phyloP scores from a whole-genome alignment of 768 basidiomycete genomes.

The Serendipita sp. region DNA sequence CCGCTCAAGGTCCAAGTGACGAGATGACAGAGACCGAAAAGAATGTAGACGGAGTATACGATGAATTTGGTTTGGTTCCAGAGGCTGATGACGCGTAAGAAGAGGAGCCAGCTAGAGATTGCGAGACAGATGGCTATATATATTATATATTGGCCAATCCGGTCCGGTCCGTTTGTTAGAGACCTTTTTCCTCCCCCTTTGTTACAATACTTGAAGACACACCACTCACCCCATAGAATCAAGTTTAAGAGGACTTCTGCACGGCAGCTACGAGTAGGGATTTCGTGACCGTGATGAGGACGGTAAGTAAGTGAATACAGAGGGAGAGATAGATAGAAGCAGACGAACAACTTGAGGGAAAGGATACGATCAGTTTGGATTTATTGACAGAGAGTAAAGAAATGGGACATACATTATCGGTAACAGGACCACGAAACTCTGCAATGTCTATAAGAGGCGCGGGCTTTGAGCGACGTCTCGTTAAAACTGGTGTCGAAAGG shows the following conservation, averaged over 20 bases:
- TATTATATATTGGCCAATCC: background rate
- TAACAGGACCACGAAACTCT: background rate
- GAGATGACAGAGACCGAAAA: background rate
- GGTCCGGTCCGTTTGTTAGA: background rate
- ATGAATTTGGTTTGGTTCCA: background rate
- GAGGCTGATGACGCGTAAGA: background rate
- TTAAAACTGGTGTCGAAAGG: background rate
- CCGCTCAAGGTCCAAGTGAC: background rate
- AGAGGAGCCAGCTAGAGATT: background rate
- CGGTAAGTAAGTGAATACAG: background rate
- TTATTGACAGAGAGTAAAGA: background rate
- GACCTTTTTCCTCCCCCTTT: background rate
- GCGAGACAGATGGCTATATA: background rate
- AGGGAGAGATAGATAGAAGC: background rate
- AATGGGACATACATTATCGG: background rate
- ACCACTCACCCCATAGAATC: background rate
- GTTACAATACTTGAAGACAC: too few relatives aligned
- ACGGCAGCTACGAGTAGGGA: background rate
- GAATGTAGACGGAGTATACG: background rate
- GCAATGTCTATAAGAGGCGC: background rate
- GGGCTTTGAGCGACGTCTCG: background rate
- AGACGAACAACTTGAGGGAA: background rate
- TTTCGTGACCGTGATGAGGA: background rate
- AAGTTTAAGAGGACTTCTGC: background rate
- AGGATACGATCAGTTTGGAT: background rate